Evolutionary conservation across 768 basidiomycete species (phyloP).

Genomic region (Tremella yokohamensis): DNA sequence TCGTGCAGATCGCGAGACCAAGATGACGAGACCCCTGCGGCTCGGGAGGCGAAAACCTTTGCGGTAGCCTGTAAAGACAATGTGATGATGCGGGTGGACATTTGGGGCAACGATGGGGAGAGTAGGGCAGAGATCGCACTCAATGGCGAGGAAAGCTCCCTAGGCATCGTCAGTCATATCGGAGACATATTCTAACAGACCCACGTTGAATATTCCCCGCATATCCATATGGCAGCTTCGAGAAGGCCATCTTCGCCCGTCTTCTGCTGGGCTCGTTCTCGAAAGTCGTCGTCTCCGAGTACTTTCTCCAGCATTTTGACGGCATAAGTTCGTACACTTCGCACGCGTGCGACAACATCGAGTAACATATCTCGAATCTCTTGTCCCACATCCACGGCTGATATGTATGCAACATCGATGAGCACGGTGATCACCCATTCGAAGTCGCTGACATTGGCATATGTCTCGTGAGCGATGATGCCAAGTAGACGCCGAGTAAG

Average conservation of each 20-base stretch:
- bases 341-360: conserved; percentile 79
- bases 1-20: conserved; percentile 73
- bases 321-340: conserved; percentile 69
- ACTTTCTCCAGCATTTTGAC: conserved; percentile 79
- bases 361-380: conserved; percentile 79
- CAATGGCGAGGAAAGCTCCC: conserved; percentile 26
- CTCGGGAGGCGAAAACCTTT: conserved; percentile 86
- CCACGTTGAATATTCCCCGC: conserved; percentile 88
- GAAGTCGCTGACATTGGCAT: conserved; percentile 84
- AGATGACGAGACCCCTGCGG: conserved; percentile 65
- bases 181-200: conserved; percentile 37
- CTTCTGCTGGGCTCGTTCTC: conserved; percentile 64
- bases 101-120: conserved; percentile 54
- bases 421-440: conserved; percentile 97
- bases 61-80: conserved; percentile 76
- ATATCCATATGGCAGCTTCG: conserved; percentile 95
- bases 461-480: conserved; percentile 79
- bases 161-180: background rate
- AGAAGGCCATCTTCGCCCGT: conserved; percentile 78
- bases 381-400: conserved; percentile 70
- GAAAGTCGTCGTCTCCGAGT: conserved; percentile 70
- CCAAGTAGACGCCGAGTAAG: conserved; percentile 76
- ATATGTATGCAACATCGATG: conserved; percentile 83
- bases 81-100: conserved; percentile 62
- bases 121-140: conserved; percentile 62